A percentile compares a stretch with the other conserved stretches of the same genome.
Conservation (phyloP, 2,329 filamentous ascomycete genomes). For the Trichoderma simmonsii region DNA sequence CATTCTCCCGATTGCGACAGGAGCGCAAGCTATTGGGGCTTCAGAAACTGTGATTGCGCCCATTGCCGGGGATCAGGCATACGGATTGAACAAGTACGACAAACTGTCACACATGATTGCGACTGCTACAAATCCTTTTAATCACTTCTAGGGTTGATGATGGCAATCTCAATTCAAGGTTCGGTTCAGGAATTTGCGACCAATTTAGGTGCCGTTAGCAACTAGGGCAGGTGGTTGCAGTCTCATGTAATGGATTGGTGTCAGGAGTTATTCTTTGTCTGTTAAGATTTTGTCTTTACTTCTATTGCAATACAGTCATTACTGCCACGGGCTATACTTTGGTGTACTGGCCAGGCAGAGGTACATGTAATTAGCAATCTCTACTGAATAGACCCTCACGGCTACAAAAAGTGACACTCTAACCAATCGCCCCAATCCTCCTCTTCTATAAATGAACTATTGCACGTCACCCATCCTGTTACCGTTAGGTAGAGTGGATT, state of each 20-base stretch:
- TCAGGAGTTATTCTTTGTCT: background rate
- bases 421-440: background rate
- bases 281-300: background rate
- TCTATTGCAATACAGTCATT: too few species aligned
- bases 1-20: background rate
- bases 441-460: background rate
- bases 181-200: background rate
- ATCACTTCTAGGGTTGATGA: background rate
- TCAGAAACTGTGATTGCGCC: background rate
- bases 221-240: background rate
- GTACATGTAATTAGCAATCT: background rate
- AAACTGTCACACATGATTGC: background rate
- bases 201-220: background rate
- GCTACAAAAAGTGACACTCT: background rate
- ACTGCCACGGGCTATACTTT: too few species aligned
- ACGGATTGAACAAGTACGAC: background rate
- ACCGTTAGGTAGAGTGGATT: background rate
- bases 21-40: background rate
- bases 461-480: background rate
- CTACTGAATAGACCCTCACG: background rate
- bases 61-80: background rate
- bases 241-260: background rate
- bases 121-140: background rate
- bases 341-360: too few species aligned
- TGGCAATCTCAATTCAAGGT: background rate